A percentile compares a stretch with the other conserved stretches of the same genome.
Conservation (phyloP, 2,329 filamentous ascomycete genomes). For the Clonostachys chloroleuca region DNA sequence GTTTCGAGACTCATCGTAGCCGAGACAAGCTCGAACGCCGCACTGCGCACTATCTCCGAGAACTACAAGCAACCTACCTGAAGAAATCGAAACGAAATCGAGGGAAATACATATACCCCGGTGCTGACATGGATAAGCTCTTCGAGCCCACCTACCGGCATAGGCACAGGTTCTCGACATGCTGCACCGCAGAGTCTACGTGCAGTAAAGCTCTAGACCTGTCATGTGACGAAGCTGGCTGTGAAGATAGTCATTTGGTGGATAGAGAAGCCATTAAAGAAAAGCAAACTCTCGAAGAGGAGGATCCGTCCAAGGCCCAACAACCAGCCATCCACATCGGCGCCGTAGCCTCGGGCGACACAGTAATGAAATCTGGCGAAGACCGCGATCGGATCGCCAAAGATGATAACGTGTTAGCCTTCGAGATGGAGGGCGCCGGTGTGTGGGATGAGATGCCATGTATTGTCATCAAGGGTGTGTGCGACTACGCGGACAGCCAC, state of each 20-base stretch:
- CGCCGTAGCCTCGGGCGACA: conserved; percentile 25
- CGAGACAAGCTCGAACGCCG: neutral
- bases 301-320: neutral
- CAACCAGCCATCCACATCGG: conserved; percentile 18
- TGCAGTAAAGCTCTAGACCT: conserved; percentile 9
- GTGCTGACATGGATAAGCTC: conserved; percentile 5
- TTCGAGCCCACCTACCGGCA: conserved; percentile 10
- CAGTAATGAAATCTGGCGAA: conserved; percentile 27
- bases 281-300: neutral
- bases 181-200: conserved; percentile 5
- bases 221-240: no score
- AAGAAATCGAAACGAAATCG: no score
- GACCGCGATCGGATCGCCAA: conserved; percentile 22
- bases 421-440: conserved; percentile 24
- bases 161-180: conserved; percentile 1
- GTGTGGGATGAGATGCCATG: conserved; percentile 18
- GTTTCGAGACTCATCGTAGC: conserved; percentile 7
- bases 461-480: conserved; percentile 10
- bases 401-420: conserved; percentile 5
- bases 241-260: no score
- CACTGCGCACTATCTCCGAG: conserved; percentile 4
- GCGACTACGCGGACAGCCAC: conserved; percentile 7
- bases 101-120: conserved; percentile 1
- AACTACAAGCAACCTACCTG: conserved; percentile 1
- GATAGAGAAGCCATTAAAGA: neutral